Evolutionary conservation across 768 basidiomycete species (phyloP), one percentile per base, ranked within the genome.

Genomic region (Mycena kentingensis): DNA sequence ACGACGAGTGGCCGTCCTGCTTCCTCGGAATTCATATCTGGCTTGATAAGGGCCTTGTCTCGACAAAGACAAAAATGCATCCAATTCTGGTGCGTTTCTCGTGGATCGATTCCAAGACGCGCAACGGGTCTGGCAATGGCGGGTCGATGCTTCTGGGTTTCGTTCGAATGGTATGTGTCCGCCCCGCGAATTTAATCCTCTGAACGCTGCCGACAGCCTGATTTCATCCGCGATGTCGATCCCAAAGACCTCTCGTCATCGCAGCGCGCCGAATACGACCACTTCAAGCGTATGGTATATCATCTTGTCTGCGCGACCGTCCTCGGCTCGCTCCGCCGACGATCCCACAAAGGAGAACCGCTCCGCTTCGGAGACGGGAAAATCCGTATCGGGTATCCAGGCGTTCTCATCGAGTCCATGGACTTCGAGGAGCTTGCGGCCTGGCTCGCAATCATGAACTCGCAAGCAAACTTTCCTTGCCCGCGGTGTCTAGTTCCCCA

Each of bases 61-160:
- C 58, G 7, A 60, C 48, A 4, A 56, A 54, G 13, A 48, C 51
- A 29, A 62, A 57, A 21, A 64, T 57, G 58, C 58, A 63, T 37
- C 63, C 58, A 15, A 46, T 63, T 18, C 24, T 64, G 2, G 18
- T 60, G 11, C 59, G 59, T 16, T 52, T 51, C 2, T 46, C 46
- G 19, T 63, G 54, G 49, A 60, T 63, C 13, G 46, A 57, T 13
- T 43, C 56, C 5, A 35, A 32, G 5, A 64, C 63, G 1, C 62
- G 59, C 16, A 64, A 64, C 38, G 62, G 48, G 4, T 63, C 63
- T 2, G 63, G 63, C 1, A 64, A 64, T 34, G 63, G 63, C 11
- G 63, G 63, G 3, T 46, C 52, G 2, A 35, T 58, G 13, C 48
- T 64, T 4, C 25, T 60, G 8, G 54, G 54, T 21, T 61, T 54